phyloP scores from a whole-genome alignment of 306 rosid species.

The Dicorynia guianensis region DNA sequence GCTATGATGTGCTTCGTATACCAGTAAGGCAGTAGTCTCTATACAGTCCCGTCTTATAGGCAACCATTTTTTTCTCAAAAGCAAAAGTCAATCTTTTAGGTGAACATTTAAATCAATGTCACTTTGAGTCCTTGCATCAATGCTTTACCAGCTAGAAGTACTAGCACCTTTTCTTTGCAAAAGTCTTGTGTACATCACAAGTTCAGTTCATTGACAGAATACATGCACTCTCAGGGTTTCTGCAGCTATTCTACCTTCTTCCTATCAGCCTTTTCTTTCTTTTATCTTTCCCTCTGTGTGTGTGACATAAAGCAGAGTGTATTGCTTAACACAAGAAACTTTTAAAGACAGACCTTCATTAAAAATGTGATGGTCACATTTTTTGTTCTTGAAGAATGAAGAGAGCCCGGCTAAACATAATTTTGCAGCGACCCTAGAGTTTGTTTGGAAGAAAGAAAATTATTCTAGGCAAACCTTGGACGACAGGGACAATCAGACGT shows the following conservation, averaged over 20 bases:
- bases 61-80: slow-evolving; percentile 10
- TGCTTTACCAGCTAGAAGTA: background rate
- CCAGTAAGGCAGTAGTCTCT: slow-evolving; percentile 60
- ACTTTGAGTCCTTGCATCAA: slow-evolving; percentile 16
- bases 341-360: background rate
- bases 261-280: slow-evolving; percentile 15
- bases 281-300: background rate
- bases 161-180: background rate
- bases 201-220: background rate
- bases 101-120: slow-evolving; percentile 35
- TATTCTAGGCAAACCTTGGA: background rate
- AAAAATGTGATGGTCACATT: background rate
- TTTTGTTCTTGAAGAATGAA: background rate
- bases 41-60: slow-evolving; percentile 24
- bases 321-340: no score
- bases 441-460: no score
- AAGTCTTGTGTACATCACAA: background rate
- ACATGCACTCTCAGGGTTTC: slow-evolving; percentile 1
- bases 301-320: no score
- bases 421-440: background rate
- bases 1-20: slow-evolving; percentile 87
- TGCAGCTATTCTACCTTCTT: slow-evolving; percentile 30
- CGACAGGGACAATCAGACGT: background rate
- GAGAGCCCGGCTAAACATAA: background rate
- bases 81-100: slow-evolving; percentile 9